Evolutionary conservation across 73 alveolate species (phyloP).

Genomic region (Tetrahymena thermophila): DNA sequence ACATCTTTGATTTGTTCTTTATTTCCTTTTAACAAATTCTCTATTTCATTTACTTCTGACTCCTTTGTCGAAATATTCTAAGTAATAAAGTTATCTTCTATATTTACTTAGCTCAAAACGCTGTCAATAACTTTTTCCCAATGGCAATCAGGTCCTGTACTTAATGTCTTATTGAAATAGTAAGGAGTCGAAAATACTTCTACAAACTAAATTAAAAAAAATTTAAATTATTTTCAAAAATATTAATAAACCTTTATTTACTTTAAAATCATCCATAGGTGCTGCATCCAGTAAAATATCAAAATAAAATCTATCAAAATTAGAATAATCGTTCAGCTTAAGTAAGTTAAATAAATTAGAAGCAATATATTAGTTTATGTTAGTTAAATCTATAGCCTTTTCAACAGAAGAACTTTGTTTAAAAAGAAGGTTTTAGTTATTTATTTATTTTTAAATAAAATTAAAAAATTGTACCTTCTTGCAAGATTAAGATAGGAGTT

Average conservation of each 20-base stretch:
- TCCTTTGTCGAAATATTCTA: not conserved
- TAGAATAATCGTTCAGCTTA: slow-evolving; percentile 22
- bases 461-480: not conserved
- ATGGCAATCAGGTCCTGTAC: slow-evolving; percentile 29
- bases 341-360: slow-evolving; percentile 51
- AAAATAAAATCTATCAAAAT: slow-evolving; percentile 2
- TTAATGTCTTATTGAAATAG: not conserved
- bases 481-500: not conserved
- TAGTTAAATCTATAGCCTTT: slow-evolving; percentile 55
- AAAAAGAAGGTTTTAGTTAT: slow-evolving; percentile 46
- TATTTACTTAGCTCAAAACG: slow-evolving; percentile 19
- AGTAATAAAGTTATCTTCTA: slow-evolving; percentile 14
- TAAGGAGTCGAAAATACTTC: slow-evolving; percentile 33
- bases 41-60: not conserved
- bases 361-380: slow-evolving; percentile 71
- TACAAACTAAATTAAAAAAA: not conserved
- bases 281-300: slow-evolving; percentile 26
- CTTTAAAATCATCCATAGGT: slow-evolving; percentile 13
- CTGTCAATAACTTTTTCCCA: slow-evolving; percentile 38
- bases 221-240: not conserved
- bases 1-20: not conserved
- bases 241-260: not conserved
- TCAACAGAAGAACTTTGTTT: slow-evolving; percentile 41
- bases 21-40: not conserved
- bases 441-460: not conserved